These are phyloP conservation scores for Camellia oleifera DNA, from an alignment of 179 eudicot genomes.

Conservation along the genomic window DNA sequence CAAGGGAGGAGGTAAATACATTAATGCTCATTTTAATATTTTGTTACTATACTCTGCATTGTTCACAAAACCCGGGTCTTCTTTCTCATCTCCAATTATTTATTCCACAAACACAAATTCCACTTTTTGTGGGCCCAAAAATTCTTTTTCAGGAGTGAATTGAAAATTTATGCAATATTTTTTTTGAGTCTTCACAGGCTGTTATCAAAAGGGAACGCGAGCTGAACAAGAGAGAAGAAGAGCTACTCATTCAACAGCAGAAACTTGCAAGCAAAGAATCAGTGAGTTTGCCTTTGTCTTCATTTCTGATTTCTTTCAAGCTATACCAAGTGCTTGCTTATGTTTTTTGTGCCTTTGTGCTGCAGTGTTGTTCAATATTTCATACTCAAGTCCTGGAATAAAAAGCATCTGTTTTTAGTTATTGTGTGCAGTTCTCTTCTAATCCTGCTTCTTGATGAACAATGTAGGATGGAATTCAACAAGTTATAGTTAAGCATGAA, in stretches of 20 bases:
- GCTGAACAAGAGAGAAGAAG: slow-evolving; percentile 69
- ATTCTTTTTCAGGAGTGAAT: neutral
- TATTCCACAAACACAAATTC: neutral
- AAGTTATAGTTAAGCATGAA: slow-evolving; percentile 56
- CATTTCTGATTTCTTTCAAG: neutral
- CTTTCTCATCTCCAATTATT: neutral
- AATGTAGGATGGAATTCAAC: slow-evolving; percentile 56
- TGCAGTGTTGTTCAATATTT: slow-evolving; percentile 4
- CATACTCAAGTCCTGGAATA: neutral
- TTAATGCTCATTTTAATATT: neutral
- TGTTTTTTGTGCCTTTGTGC: neutral
- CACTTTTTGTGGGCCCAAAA: neutral
- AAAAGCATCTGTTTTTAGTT: neutral
- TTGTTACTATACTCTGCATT: neutral
- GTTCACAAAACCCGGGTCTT: neutral
- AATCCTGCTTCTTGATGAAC: slow-evolving; percentile 13
- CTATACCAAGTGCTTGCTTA: neutral
- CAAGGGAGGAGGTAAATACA: slow-evolving; percentile 70
- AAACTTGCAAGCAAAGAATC: slow-evolving; percentile 57
- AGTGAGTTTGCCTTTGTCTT: slow-evolving; percentile 41
- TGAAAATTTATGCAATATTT: slow-evolving; percentile 6
- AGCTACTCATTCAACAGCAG: slow-evolving; percentile 54
- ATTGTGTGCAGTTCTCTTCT: neutral
- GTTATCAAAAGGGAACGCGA: slow-evolving; percentile 53
- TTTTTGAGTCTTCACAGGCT: slow-evolving; percentile 41